Base-by-base conservation (phyloP, 2,329 filamentous ascomycete genomes). In the Alternaria ethzedia region DNA sequence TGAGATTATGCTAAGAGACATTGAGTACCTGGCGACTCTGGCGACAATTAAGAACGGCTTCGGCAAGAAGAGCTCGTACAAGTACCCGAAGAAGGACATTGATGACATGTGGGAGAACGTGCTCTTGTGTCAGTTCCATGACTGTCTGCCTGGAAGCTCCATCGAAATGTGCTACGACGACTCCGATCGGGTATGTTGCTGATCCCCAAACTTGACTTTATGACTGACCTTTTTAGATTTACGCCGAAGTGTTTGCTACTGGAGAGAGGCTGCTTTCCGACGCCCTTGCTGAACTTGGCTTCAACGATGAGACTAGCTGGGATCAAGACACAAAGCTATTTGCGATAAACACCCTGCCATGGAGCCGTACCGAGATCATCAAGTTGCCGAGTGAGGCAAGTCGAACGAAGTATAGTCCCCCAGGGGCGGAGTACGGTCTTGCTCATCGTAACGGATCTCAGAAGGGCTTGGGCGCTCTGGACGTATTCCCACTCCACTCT, bases 111-210 rank as follows among this genome's bases (percentile, higher is more conserved):
- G 96, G 96, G 95, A 98, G 83, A 86, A 87, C 59, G 91, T 95
- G 4, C 85, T 98, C 23, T 87, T 98, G 25, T 98, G 95, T 70
- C 96, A 99, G 75, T 99, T 99, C 85, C 96, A 99, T 70, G 96
- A 99, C 78, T 98, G 96, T 78, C 85, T 99, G 55, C 96, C 96
- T 1, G 96, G 96, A 59, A 97, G 93, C 77, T 92, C 89, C 32
- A 98, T 99, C 72, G 94, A 96, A 79, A 97, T 98, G 94, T 97
- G 94, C 80, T 98, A 98, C 74, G 93, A 97, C 78, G 96, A 99
- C 77, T 97, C 94, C 4, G 91, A 97, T 76, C 87, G 94, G 86
- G 82, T 83, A 70, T 52, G 77, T 67, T n/a, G 15, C 15, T 36
- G 8, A 36, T 36, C 7, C 4, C 15, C 15, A n/a, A 9, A n/a